Conservation (phyloP, 208 protist species). For the Naegleria lovaniensis region DNA sequence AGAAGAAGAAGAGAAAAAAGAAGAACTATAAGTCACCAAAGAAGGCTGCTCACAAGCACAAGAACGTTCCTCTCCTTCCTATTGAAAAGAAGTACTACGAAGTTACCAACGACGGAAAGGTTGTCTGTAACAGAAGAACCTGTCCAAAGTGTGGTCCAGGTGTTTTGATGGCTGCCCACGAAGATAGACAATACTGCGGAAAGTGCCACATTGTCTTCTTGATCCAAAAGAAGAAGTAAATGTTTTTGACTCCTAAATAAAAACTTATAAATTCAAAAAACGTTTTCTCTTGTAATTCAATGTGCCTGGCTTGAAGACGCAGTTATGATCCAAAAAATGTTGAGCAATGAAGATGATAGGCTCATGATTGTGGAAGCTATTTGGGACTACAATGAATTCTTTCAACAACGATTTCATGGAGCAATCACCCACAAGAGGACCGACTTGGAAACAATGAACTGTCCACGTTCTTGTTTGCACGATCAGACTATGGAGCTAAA, state of each 20-base stretch:
- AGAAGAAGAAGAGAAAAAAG: conserved; percentile 85
- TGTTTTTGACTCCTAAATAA: too few species aligned
- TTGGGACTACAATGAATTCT: background rate
- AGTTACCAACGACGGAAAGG: conserved; percentile 46
- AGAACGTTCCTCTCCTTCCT: conserved; percentile 80
- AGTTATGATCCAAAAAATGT: too few species aligned
- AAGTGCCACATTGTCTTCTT: conserved; percentile 61
- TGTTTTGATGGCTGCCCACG: conserved; percentile 63
- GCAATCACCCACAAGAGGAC: background rate
- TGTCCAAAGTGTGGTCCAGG: conserved; percentile 74
- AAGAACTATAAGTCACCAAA: conserved; percentile 86
- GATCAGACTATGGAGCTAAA: too few species aligned
- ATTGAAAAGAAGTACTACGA: conserved; percentile 78
- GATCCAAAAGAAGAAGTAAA: background rate
- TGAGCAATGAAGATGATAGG: too few species aligned
- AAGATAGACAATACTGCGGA: conserved; percentile 77
- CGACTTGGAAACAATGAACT: background rate
- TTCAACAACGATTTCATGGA: background rate
- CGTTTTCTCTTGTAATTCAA: too few species aligned
- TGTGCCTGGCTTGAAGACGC: too few species aligned
- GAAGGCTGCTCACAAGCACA: conserved; percentile 74
- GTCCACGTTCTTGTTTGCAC: background rate
- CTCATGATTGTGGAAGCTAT: background rate
- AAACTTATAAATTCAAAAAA: too few species aligned
- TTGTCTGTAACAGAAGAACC: conserved; percentile 62